These are phyloP conservation scores for Phialophora macrospora DNA, from an alignment of 2,329 filamentous ascomycete genomes.

Conservation along the genomic window DNA sequence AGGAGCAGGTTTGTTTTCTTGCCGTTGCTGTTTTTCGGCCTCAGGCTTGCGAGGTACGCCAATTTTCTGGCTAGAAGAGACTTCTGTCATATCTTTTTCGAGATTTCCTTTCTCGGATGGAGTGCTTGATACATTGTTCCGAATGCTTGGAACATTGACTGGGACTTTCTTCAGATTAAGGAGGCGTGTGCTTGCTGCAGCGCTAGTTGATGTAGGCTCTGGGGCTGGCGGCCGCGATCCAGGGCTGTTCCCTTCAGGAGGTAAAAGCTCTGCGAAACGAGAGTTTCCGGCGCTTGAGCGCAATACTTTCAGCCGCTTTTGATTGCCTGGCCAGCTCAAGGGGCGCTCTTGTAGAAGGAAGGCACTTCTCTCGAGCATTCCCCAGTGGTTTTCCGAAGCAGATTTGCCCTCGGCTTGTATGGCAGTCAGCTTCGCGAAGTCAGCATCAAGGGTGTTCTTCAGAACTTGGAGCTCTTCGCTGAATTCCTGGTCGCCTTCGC, in stretches of 20 bases:
- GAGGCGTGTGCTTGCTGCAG: neutral
- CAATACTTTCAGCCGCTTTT: slow-evolving; percentile 13
- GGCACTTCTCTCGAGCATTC: slow-evolving; percentile 13
- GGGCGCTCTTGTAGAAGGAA: slow-evolving; percentile 8
- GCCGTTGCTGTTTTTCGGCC: neutral
- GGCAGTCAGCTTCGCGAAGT: slow-evolving; percentile 1
- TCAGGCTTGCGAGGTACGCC: neutral
- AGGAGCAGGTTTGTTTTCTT: neutral
- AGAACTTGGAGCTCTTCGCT: slow-evolving; percentile 16
- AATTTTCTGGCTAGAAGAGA: neutral
- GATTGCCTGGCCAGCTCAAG: slow-evolving; percentile 13
- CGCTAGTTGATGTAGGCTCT: neutral
- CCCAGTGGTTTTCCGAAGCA: slow-evolving; percentile 9
- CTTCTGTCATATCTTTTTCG: slow-evolving; percentile 11
- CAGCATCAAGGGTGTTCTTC: slow-evolving; percentile 13
- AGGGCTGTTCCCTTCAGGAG: neutral
- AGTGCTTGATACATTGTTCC: slow-evolving; percentile 20
- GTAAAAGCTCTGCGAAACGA: slow-evolving; percentile 8
- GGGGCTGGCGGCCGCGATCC: neutral
- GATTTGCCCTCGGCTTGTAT: neutral
- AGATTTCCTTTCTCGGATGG: slow-evolving; percentile 18
- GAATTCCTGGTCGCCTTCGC: slow-evolving; percentile 11
- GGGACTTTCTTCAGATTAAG: slow-evolving; percentile 25
- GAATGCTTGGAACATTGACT: slow-evolving; percentile 27
- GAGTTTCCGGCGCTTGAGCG: slow-evolving; percentile 1